phyloP scores from a whole-genome alignment of 2,329 filamentous ascomycete species.

The Pestalotiopsis sp. region DNA sequence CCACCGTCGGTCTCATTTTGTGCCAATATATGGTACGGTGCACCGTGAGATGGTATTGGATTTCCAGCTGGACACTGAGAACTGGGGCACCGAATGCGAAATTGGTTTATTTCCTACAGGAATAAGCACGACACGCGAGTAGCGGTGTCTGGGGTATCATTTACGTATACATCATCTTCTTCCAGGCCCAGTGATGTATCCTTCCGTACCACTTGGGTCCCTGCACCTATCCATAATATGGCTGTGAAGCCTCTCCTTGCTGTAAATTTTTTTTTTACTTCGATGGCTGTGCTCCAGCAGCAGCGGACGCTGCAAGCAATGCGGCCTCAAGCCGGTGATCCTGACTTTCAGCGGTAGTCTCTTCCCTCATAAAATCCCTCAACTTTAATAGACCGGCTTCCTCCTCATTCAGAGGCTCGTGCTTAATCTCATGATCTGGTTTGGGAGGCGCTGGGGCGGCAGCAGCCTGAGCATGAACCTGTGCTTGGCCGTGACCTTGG shows the following conservation, averaged over 20 bases:
- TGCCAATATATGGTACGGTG: not conserved
- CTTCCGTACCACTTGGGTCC: not conserved
- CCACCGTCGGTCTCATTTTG: not conserved
- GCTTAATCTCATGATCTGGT: not conserved
- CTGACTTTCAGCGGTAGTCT: not conserved
- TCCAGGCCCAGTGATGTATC: not conserved
- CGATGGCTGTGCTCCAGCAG: not conserved
- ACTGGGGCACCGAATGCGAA: not conserved
- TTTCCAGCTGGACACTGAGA: not conserved
- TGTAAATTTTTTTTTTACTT: not conserved
- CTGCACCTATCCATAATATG: not conserved
- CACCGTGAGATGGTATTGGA: not conserved
- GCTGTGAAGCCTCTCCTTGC: not conserved
- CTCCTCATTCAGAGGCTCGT: constrained; percentile 4
- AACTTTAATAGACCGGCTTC: constrained; percentile 3
- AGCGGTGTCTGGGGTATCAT: constrained; percentile 1
- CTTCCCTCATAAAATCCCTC: constrained; percentile 1
- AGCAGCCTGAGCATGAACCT: not conserved
- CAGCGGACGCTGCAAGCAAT: not conserved
- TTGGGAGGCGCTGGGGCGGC: not conserved
- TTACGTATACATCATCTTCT: not conserved
- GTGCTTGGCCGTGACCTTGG: not conserved
- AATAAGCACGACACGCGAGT: not conserved
- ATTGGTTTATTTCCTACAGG: not conserved
- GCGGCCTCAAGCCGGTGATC: not conserved